A percentile compares a stretch with the other conserved stretches of the same genome.
phyloP scores from a whole-genome alignment of 495 filamentous ascomycete species.

The Pyrenopolyporus hunteri region DNA sequence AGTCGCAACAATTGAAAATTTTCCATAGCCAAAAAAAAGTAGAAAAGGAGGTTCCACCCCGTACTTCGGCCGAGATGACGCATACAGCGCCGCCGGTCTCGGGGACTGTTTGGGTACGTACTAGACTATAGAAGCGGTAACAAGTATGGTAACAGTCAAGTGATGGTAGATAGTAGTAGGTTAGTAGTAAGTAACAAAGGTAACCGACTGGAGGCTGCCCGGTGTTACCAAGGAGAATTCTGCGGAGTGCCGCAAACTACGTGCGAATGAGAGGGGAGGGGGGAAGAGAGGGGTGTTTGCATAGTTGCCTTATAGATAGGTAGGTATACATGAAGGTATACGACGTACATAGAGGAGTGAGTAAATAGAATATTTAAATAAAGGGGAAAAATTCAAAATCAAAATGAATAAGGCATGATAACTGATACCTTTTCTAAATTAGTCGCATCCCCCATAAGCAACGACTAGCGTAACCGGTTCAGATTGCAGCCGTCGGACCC shows the following conservation, averaged over 20 bases:
- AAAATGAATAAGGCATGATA: too few relatives aligned
- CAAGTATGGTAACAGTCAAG: background rate
- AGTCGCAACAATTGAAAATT: constrained; percentile 27
- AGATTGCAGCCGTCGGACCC: background rate
- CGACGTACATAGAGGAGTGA: background rate
- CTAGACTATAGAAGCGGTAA: background rate
- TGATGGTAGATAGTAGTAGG: background rate
- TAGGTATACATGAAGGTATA: too few relatives aligned
- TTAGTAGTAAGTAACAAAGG: background rate
- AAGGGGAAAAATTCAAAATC: too few relatives aligned
- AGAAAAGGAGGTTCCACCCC: constrained; percentile 13
- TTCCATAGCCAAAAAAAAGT: constrained; percentile 4
- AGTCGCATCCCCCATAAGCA: too few relatives aligned
- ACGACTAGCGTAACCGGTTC: too few relatives aligned
- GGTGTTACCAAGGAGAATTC: background rate
- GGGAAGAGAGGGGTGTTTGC: background rate
- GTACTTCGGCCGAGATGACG: constrained; percentile 26
- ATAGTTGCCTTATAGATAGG: too few relatives aligned
- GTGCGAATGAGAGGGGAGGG: background rate
- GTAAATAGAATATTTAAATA: background rate
- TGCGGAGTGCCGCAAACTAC: constrained; percentile 12
- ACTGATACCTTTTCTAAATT: too few relatives aligned
- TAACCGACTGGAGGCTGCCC: background rate
- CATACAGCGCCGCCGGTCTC: constrained; percentile 37
- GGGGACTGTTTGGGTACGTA: constrained; percentile 22